Base-by-base conservation (phyloP, 495 filamentous ascomycete species). In the Aspergillus carlsbadensis region DNA sequence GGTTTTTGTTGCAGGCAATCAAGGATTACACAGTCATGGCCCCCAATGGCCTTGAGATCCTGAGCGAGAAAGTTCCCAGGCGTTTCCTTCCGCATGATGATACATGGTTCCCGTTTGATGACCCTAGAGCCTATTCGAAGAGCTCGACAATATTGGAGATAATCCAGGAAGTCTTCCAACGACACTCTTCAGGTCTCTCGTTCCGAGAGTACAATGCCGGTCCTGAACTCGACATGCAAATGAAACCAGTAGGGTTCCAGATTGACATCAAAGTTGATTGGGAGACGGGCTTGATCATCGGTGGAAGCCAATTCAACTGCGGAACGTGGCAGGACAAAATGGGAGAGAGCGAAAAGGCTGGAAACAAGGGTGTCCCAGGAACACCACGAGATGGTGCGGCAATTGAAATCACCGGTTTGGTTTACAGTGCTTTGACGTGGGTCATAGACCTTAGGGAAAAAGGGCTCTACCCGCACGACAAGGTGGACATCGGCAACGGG, bases 271-370 rank as follows among this genome's bases (percentile, higher is more conserved):
- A 87, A 24, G 89, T 96, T 11, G 92, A 98, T 66, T 98, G 94
- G 95, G 79, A 83, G 10, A 96, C 88, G 2, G 95, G 95, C 15
- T 80, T 99, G 50, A 86, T 99, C 56, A 96, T 92, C 61, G 95
- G 95, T 35, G 95, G 95, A 34, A 97, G 87, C 60, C 91, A 97
- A 67, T 76, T 74, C 68, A 99, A 99, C 66, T 99, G 95, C 63
- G 95, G 95, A 51, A 99, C 95, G 5, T 99, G 95, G 95, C 96
- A 96, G 88, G 95, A 99, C 75, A 99, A 99, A 80, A 99, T 98
- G 94, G 95, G 95, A n/a, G 95, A 99, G 71, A 96, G 90, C 54
- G 82, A 88, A 52, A 89, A 85, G 54, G 95, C 95, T 20, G 86
- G 88, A 35, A 95, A 84, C 64, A 98, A 96, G 76, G 95, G 95